Conservation (phyloP, 352 stramenopile genomes). For the Globisporangium megalacanthum region DNA sequence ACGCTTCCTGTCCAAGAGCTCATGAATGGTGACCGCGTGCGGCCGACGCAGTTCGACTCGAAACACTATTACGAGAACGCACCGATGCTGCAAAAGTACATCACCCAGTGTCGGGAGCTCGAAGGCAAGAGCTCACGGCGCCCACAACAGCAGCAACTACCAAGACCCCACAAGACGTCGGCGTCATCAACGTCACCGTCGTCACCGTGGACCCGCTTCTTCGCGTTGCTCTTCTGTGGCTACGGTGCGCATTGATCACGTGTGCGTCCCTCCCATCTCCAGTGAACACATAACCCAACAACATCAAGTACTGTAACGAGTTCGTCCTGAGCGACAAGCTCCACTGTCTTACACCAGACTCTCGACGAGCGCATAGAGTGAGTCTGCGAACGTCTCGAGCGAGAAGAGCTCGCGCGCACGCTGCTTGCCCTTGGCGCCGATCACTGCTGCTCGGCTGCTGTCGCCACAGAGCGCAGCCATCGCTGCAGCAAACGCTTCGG, state of each 20-base stretch:
- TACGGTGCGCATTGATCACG: background rate
- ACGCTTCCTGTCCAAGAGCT: conserved; percentile 75
- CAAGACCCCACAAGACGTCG: background rate
- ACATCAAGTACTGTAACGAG: no score
- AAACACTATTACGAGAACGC: conserved; percentile 85
- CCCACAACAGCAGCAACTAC: no score
- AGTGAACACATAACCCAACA: no score
- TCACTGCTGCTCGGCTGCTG: conserved; percentile 26
- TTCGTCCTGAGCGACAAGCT: no score
- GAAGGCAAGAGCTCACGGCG: conserved; percentile 18
- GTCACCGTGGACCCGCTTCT: conserved; percentile 1
- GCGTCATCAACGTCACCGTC: background rate
- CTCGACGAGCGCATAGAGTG: conserved; percentile 42
- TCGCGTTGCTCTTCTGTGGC: conserved; percentile 11
- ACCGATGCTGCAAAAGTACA: conserved; percentile 84
- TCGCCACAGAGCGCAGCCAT: conserved; percentile 57
- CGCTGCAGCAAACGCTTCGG: conserved; percentile 49
- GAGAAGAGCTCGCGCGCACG: conserved; percentile 62
- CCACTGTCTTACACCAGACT: conserved; percentile 18
- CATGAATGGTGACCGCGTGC: conserved; percentile 72
- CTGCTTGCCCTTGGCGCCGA: conserved; percentile 44
- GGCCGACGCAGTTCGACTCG: conserved; percentile 73
- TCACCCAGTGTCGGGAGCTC: conserved; percentile 62
- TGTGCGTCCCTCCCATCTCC: no score
- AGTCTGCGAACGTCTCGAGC: conserved; percentile 67